These are phyloP conservation scores for Trebouxia sp. DNA, from an alignment of 139 green algal species.

Conservation along the genomic window DNA sequence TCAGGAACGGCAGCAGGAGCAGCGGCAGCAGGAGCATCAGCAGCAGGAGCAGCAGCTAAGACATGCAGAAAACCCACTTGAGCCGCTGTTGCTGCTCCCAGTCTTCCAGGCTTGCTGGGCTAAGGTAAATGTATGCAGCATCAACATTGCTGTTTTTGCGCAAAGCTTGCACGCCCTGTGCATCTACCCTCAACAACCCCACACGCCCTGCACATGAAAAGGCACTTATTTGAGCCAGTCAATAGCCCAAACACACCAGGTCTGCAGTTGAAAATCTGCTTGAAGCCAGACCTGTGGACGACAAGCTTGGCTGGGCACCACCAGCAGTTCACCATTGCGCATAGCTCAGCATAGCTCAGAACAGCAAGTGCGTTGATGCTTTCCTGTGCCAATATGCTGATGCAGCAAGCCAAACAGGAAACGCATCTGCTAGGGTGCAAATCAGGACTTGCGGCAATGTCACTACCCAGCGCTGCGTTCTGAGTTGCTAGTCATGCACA, in stretches of 20 bases:
- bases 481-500: no score
- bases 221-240: background rate
- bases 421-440: no score
- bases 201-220: constrained; percentile 34
- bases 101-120: constrained; percentile 54
- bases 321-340: background rate
- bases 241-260: background rate
- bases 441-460: no score
- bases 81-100: constrained; percentile 54
- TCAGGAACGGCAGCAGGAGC: no score
- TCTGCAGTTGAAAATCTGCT: no score
- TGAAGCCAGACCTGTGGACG: no score
- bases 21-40: background rate
- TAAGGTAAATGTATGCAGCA: constrained; percentile 67
- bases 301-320: no score
- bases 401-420: no score
- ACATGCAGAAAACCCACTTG: constrained; percentile 44
- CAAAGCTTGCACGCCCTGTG: constrained; percentile 53
- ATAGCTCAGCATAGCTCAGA: background rate
- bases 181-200: constrained; percentile 69
- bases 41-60: background rate
- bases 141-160: constrained; percentile 65
- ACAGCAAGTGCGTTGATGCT: background rate
- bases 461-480: no score
- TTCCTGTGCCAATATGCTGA: no score